Conservation (phyloP, 257 asterid genomes). For the Leonotis leonurus region DNA sequence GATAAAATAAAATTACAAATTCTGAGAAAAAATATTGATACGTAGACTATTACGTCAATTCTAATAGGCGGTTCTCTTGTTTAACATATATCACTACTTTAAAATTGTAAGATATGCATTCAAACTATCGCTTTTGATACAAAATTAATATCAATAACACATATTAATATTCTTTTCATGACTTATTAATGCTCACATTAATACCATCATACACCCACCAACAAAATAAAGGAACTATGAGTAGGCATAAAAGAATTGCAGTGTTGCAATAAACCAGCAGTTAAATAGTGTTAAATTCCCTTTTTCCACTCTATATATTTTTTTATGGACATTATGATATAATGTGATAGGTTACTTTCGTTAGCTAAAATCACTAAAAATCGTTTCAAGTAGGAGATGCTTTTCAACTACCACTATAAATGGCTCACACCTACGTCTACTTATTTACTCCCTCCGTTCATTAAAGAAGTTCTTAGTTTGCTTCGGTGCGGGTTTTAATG, state of each 20-base stretch:
- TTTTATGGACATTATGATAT: too few relatives aligned
- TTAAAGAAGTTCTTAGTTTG: too few relatives aligned
- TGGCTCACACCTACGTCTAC: neutral
- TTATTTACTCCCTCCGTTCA: too few relatives aligned
- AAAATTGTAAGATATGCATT: neutral
- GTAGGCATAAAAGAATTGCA: constrained; percentile 6
- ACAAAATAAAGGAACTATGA: constrained; percentile 6
- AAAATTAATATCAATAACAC: neutral
- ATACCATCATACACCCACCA: constrained; percentile 14
- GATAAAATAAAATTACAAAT: too few relatives aligned
- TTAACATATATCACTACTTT: neutral
- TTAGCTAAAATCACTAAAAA: neutral
- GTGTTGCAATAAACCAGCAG: neutral
- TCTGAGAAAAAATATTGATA: too few relatives aligned
- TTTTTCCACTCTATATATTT: too few relatives aligned
- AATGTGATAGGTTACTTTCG: neutral
- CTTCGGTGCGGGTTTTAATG: too few relatives aligned
- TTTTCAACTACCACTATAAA: neutral
- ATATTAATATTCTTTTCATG: neutral
- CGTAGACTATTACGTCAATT: too few relatives aligned
- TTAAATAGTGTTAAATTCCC: neutral
- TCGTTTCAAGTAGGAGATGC: neutral
- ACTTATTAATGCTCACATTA: neutral
- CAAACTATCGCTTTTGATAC: neutral
- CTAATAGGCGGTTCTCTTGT: too few relatives aligned